These are phyloP conservation scores for Talaromyces nanjingensis DNA, from an alignment of 495 filamentous ascomycete genomes.

Conservation along the genomic window DNA sequence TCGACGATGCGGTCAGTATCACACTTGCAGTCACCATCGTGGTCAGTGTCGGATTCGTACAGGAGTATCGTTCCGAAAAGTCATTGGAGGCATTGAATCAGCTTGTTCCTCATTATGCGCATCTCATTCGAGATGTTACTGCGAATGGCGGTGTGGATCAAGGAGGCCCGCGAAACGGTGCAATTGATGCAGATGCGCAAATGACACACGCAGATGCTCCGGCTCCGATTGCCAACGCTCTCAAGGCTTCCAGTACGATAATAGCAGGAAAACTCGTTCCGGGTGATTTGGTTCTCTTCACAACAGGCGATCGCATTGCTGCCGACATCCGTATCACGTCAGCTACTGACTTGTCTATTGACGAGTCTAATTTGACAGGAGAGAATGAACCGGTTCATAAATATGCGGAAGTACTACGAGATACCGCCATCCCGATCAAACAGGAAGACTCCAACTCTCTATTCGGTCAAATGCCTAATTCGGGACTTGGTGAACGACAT, in stretches of 20 bases:
- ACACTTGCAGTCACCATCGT: slow-evolving; percentile 93
- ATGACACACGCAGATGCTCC: slow-evolving; percentile 22
- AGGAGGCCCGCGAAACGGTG: slow-evolving; percentile 13
- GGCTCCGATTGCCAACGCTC: slow-evolving; percentile 43
- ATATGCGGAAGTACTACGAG: slow-evolving; percentile 51
- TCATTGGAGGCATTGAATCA: slow-evolving; percentile 92
- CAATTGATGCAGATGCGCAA: slow-evolving; percentile 2
- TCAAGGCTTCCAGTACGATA: slow-evolving; percentile 72
- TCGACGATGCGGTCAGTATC: slow-evolving; percentile 94
- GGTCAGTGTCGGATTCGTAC: slow-evolving; percentile 90
- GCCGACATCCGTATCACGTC: slow-evolving; percentile 93
- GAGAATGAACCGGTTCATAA: slow-evolving; percentile 92
- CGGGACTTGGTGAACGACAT: slow-evolving; percentile 57
- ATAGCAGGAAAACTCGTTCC: slow-evolving; percentile 81
- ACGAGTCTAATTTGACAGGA: slow-evolving; percentile 95
- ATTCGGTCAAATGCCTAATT: slow-evolving; percentile 53
- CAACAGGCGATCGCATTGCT: slow-evolving; percentile 92
- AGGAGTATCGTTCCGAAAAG: slow-evolving; percentile 97
- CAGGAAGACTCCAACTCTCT: slow-evolving; percentile 39
- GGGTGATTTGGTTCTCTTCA: slow-evolving; percentile 87
- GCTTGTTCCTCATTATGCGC: slow-evolving; percentile 88
- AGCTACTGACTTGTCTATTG: slow-evolving; percentile 80
- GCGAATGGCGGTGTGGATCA: slow-evolving; percentile 39
- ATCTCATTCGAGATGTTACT: slow-evolving; percentile 64
- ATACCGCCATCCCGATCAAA: slow-evolving; percentile 5